Evolutionary conservation across 2,329 filamentous ascomycete species (phyloP).

Genomic region (Clonostachys rhizophaga): DNA sequence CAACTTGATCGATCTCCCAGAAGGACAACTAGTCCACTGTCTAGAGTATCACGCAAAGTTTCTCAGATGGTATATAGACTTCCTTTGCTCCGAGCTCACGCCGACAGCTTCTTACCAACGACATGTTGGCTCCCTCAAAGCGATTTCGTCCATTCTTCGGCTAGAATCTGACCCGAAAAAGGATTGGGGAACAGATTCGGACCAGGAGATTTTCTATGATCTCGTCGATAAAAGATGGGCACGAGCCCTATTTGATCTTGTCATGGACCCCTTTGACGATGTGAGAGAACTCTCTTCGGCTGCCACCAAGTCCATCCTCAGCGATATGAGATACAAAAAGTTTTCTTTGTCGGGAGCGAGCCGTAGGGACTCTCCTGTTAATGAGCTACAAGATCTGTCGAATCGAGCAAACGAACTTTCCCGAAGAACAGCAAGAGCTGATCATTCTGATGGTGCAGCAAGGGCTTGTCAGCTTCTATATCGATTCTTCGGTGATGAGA

Average conservation of each 20-base stretch:
- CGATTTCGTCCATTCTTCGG: conserved; percentile 61
- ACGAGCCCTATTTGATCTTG: conserved; percentile 68
- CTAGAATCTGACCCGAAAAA: conserved; percentile 57
- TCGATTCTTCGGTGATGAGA: conserved; percentile 40
- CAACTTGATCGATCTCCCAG: conserved; percentile 17
- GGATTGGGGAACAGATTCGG: conserved; percentile 28
- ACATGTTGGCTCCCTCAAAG: conserved; percentile 76
- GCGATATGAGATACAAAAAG: conserved; percentile 22
- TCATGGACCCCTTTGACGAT: conserved; percentile 91
- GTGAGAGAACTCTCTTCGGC: conserved; percentile 59
- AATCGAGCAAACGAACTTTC: conserved; percentile 52
- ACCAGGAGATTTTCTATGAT: conserved; percentile 33
- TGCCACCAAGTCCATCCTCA: conserved; percentile 44
- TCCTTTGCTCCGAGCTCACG: conserved; percentile 68
- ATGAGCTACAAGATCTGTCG: conserved; percentile 41
- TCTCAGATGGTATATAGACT: conserved; percentile 68
- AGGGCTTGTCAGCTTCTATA: conserved; percentile 69
- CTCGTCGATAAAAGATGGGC: conserved; percentile 45
- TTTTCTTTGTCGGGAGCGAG: conserved; percentile 3
- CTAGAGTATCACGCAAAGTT: conserved; percentile 56
- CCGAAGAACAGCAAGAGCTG: conserved; percentile 72
- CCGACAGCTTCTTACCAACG: conserved; percentile 86
- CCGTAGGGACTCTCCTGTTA: not conserved
- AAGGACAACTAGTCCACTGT: conserved; percentile 26
- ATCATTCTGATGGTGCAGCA: conserved; percentile 89